Evolutionary conservation across 1,284 basidiomycete genomes (phyloP).

Genomic region (Cryptococcus amylolentus): DNA sequence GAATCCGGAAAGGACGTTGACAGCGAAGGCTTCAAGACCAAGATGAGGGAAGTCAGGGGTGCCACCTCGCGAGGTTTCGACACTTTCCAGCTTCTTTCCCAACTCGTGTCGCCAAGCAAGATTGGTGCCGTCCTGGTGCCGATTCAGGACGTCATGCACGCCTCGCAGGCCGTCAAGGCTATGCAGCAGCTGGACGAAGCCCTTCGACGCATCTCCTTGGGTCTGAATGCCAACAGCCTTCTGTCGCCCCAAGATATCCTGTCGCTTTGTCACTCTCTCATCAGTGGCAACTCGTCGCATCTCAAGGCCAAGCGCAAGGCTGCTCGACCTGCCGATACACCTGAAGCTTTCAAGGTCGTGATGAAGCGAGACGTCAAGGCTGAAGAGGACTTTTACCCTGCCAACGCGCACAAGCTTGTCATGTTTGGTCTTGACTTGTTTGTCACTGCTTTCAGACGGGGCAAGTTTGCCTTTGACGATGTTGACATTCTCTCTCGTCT

Average conservation of each 20-base stretch:
- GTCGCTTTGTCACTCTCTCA: conserved; percentile 80
- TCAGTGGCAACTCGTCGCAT: conserved; percentile 86
- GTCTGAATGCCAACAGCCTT: conserved; percentile 77
- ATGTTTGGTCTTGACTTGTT: conserved; percentile 90
- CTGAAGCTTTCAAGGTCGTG: conserved; percentile 68
- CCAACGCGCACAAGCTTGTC: conserved; percentile 81
- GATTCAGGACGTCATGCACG: conserved; percentile 77
- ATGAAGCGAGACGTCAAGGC: conserved; percentile 63
- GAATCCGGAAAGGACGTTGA: conserved; percentile 87
- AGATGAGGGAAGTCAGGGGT: conserved; percentile 81
- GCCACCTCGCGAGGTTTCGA: conserved; percentile 78
- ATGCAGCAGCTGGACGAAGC: conserved; percentile 87
- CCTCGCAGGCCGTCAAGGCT: conserved; percentile 76
- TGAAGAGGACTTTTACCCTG: conserved; percentile 68
- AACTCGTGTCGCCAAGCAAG: conserved; percentile 67
- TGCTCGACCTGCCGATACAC: conserved; percentile 41
- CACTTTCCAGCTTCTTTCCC: conserved; percentile 75
- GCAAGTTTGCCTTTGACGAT: conserved; percentile 81
- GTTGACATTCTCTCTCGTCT: conserved; percentile 68
- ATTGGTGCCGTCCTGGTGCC: conserved; percentile 76
- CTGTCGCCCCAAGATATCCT: conserved; percentile 71
- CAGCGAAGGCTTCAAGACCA: conserved; percentile 88
- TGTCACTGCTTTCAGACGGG: conserved; percentile 78
- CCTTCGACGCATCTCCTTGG: conserved; percentile 73
- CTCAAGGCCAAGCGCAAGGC: conserved; percentile 47